Evolutionary conservation across 2,329 filamentous ascomycete genomes (phyloP), one percentile per base, ranked within the genome.

Genomic region (Orbilia ellipsospora): DNA sequence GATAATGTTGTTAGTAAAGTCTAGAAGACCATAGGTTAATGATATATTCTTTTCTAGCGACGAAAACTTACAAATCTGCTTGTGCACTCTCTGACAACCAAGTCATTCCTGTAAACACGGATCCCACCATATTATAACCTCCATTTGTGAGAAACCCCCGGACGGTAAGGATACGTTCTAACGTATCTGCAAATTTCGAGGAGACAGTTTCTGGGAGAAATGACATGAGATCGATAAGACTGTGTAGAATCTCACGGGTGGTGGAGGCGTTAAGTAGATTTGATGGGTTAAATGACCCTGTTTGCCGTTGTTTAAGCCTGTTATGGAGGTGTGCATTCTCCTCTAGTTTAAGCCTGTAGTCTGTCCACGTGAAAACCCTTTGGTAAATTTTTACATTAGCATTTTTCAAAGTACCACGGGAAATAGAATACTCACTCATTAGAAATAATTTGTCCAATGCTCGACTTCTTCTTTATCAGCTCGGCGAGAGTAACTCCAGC

Each of bases 401-500:
- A 23, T 23, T 23, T 23, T 23, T 23, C 23, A 23, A 23, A 2
- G 23, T 12, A 44, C 40, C 2, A 44, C n/a, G n/a, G 10, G 40
- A 44, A 44, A 44, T 44, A 44, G 40, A 44, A 44, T 44, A 5
- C 40, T 44, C 1, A 44, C 40, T 12, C 40, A 12, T 44, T n/a
- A n/a, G 40, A 44, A n/a, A 44, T 44, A 44, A 2, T 5, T 44
- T 44, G 10, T n/a, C 10, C 40, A 44, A 44, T n/a, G n/a, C n/a
- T 44, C n/a, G 40, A 5, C 5, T 12, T 44, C 12, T 44, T 12
- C 40, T 44, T 2, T 23, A 51, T 7, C 15, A 16, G 50, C 1
- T 51, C 50, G n/a, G 36, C 40, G n/a, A 59, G 52, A 2, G 20
- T 5, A 50, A 42, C 20, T 15, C 45, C 63, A 52, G 63, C 63